Evolutionary conservation across 257 asterid genomes (phyloP).

Genomic region (Verbena officinalis): DNA sequence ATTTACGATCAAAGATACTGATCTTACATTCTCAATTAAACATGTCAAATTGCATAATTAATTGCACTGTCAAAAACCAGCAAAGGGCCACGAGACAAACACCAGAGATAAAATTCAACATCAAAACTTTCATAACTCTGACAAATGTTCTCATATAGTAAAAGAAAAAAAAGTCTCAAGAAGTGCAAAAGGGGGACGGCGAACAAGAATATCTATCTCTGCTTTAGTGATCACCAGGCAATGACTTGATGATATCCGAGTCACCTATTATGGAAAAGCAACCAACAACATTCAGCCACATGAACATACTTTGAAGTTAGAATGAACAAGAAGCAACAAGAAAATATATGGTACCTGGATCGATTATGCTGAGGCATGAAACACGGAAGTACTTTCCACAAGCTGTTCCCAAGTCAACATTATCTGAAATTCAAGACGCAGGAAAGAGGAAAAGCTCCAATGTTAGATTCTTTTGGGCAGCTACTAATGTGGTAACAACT

Average conservation of each 20-base stretch:
- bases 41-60: background rate
- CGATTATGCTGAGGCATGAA: conserved; percentile 75
- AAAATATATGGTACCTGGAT: conserved; percentile 47
- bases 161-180: conserved; percentile 8
- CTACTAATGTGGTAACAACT: no score
- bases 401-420: conserved; percentile 76
- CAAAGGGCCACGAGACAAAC: conserved; percentile 6
- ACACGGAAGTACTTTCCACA: conserved; percentile 77
- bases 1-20: background rate
- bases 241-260: conserved; percentile 67
- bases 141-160: conserved; percentile 23
- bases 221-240: conserved; percentile 62
- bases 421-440: conserved; percentile 43
- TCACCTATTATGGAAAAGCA: conserved; percentile 48
- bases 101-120: background rate
- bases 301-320: background rate
- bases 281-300: background rate
- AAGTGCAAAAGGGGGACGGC: background rate
- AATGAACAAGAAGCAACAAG: background rate
- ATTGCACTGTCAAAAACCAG: conserved; percentile 20
- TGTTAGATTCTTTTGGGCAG: background rate
- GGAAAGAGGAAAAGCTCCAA: background rate
- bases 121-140: conserved; percentile 6
- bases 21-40: background rate
- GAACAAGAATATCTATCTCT: conserved; percentile 17